A percentile compares a stretch with the other conserved stretches of the same genome.
Evolutionary conservation across 1,284 basidiomycete species (phyloP).

Genomic region (Sporisorium iseilematis-ciliati): DNA sequence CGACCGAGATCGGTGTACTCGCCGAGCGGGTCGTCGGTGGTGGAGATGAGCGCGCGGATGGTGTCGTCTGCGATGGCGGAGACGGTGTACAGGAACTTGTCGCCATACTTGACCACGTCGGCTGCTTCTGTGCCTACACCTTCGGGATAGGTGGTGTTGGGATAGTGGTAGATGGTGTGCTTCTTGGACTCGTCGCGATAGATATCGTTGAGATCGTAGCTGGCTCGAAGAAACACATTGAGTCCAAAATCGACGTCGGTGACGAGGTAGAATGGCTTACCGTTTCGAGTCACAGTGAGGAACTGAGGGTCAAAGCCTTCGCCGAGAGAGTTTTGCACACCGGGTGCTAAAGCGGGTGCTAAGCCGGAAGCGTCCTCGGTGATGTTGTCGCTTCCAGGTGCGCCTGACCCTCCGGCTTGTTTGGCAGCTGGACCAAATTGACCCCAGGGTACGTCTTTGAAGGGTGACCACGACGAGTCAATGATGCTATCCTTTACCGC

Average conservation of each 20-base stretch:
- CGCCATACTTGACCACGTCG: conserved; percentile 30
- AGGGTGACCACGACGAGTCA: neutral
- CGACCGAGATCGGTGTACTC: conserved; percentile 31
- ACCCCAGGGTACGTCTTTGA: conserved; percentile 28
- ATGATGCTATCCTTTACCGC: neutral
- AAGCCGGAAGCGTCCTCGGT: conserved; percentile 38
- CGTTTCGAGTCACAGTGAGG: conserved; percentile 23
- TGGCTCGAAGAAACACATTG: conserved; percentile 35
- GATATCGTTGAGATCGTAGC: conserved; percentile 42
- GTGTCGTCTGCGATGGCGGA: conserved; percentile 39
- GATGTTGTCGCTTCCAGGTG: conserved; percentile 42
- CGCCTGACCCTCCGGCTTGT: conserved; percentile 10
- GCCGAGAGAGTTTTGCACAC: conserved; percentile 37
- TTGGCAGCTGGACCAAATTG: conserved; percentile 32
- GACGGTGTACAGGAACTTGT: conserved; percentile 35
- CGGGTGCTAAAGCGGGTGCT: conserved; percentile 37
- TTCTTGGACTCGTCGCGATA: conserved; percentile 34
- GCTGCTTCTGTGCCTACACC: conserved; percentile 49
- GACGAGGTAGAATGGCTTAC: conserved; percentile 34
- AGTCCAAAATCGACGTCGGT: conserved; percentile 44
- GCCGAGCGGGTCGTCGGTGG: conserved; percentile 31
- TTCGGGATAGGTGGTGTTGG: conserved; percentile 25
- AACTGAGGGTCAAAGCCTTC: conserved; percentile 48
- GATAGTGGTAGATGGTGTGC: conserved; percentile 32
- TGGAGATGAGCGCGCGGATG: conserved; percentile 32